A percentile compares a stretch with the other conserved stretches of the same genome.
Evolutionary conservation across 2,329 filamentous ascomycete genomes (phyloP).

Genomic region (Paecilomyces formosus): DNA sequence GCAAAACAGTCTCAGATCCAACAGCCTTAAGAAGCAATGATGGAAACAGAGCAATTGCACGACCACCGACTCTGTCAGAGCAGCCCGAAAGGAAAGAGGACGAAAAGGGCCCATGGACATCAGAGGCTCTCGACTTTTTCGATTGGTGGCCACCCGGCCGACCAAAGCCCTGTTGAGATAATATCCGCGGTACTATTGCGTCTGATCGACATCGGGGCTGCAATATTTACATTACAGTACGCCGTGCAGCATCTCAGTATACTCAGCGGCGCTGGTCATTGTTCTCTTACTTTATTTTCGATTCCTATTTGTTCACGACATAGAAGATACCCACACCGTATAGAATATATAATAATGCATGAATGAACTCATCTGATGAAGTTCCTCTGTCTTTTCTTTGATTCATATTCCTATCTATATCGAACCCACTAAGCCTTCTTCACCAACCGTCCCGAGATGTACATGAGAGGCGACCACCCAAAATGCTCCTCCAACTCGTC

Average conservation of each 20-base stretch:
- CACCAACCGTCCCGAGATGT: slow-evolving; percentile 34
- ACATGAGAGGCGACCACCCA: slow-evolving; percentile 29
- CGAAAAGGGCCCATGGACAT: slow-evolving; percentile 34
- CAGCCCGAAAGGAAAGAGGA: slow-evolving; percentile 6
- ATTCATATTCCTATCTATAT: not conserved
- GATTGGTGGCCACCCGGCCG: slow-evolving; percentile 36
- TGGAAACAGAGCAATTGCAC: slow-evolving; percentile 2
- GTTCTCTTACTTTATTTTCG: not conserved
- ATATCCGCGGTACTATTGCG: not conserved
- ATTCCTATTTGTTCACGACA: not conserved
- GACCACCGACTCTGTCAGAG: not conserved
- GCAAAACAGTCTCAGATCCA: slow-evolving; percentile 30
- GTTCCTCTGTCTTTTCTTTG: no score
- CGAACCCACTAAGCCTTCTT: slow-evolving; percentile 20
- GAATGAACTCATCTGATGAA: not conserved
- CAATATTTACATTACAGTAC: not conserved
- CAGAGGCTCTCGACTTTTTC: slow-evolving; percentile 35
- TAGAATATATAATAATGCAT: not conserved
- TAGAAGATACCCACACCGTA: not conserved
- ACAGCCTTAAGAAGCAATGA: slow-evolving; percentile 16
- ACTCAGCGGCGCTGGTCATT: not conserved
- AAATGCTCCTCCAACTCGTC: slow-evolving; percentile 39
- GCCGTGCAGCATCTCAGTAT: not conserved
- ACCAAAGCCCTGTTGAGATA: slow-evolving; percentile 20
- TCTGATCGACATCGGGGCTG: not conserved